Percentiles rank a stretch among this genome's conserved stretches.
Evolutionary conservation across 2,329 filamentous ascomycete species (phyloP).

Genomic region (Alternaria sp.): DNA sequence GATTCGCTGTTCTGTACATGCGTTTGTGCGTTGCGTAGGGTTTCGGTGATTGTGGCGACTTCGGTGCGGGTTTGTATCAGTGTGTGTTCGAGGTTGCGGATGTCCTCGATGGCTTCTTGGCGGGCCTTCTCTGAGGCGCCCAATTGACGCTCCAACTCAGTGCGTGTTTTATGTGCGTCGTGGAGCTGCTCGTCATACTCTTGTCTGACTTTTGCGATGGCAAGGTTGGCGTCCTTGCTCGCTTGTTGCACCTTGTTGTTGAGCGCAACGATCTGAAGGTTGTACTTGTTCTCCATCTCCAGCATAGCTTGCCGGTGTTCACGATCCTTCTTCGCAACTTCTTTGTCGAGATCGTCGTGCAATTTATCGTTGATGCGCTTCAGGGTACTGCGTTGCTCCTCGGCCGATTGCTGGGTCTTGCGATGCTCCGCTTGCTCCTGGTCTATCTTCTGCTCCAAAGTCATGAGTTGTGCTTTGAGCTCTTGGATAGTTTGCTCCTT

Average conservation of each 20-base stretch:
- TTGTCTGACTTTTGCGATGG: conserved; percentile 38
- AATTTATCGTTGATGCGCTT: conserved; percentile 73
- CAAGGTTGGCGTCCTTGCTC: conserved; percentile 34
- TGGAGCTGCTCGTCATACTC: conserved; percentile 45
- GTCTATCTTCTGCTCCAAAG: conserved; percentile 64
- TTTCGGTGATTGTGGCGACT: conserved; percentile 29
- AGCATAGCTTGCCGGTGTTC: conserved; percentile 42
- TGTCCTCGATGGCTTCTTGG: conserved; percentile 35
- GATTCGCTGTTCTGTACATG: conserved; percentile 31
- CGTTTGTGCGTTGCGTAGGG: conserved; percentile 31
- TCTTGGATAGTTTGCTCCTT: conserved; percentile 68
- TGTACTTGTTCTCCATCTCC: conserved; percentile 58
- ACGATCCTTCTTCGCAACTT: conserved; percentile 60
- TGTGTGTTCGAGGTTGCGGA: conserved; percentile 34
- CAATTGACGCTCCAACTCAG: conserved; percentile 37
- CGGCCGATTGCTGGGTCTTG: conserved; percentile 61
- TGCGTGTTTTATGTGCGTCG: conserved; percentile 28
- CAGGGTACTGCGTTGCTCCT: conserved; percentile 58
- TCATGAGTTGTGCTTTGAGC: conserved; percentile 62
- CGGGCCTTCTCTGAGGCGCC: conserved; percentile 33
- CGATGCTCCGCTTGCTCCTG: conserved; percentile 78
- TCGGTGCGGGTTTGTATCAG: conserved; percentile 35
- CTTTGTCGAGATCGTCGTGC: conserved; percentile 72
- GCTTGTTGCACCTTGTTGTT: conserved; percentile 46
- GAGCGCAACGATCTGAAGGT: conserved; percentile 47